Percentiles rank a stretch among this genome's conserved stretches.
These are phyloP conservation scores for Fusarium camptoceras DNA, from an alignment of 2,329 filamentous ascomycete genomes.

Conservation along the genomic window DNA sequence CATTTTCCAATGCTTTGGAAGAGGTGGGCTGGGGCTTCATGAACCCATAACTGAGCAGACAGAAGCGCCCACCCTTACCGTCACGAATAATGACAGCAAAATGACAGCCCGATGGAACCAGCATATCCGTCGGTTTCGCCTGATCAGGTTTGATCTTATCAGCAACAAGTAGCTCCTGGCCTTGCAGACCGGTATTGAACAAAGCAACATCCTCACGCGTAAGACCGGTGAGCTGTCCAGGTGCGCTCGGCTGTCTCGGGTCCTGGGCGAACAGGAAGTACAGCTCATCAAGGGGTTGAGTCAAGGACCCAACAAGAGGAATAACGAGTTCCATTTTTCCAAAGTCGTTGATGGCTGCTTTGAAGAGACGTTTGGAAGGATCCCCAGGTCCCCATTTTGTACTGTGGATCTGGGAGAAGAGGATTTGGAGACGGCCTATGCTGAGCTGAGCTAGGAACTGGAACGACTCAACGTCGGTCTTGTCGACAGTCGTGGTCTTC, in stretches of 20 bases:
- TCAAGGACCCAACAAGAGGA: background rate
- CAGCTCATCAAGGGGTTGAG: conserved; percentile 1
- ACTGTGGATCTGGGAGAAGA: conserved; percentile 29
- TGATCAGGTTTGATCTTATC: conserved; percentile 3
- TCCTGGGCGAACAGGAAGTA: conserved; percentile 12
- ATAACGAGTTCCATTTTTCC: background rate
- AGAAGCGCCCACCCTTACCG: background rate
- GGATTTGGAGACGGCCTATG: conserved; percentile 11
- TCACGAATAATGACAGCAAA: background rate
- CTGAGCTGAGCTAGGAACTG: conserved; percentile 29
- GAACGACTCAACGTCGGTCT: conserved; percentile 4
- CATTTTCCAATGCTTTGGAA: background rate
- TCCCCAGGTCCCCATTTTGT: conserved; percentile 4
- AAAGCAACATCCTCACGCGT: background rate
- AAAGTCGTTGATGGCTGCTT: conserved; percentile 13
- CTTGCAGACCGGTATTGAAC: background rate
- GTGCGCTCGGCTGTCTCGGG: background rate
- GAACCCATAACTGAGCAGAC: background rate
- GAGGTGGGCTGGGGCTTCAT: background rate
- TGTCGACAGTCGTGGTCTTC: background rate
- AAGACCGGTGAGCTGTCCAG: background rate
- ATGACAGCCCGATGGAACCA: background rate
- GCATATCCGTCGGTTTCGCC: background rate
- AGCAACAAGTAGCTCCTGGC: background rate
- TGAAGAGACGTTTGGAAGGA: conserved; percentile 39